These are phyloP conservation scores for Collybia sordida DNA, from an alignment of 768 basidiomycete genomes.

Conservation along the genomic window DNA sequence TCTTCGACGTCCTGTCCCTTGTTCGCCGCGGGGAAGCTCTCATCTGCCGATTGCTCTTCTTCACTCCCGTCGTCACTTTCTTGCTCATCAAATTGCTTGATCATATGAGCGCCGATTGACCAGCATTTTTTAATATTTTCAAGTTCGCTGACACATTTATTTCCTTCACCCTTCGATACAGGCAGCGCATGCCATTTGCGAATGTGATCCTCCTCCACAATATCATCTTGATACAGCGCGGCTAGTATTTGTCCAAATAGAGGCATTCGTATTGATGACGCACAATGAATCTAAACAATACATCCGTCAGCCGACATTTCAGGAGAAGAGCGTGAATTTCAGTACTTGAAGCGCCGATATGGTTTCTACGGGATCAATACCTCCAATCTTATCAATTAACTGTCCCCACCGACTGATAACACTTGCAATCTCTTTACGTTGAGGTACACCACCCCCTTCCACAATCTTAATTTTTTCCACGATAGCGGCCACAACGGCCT, in stretches of 20 bases:
- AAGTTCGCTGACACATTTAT: slow-evolving; percentile 33
- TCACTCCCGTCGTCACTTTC: slow-evolving; percentile 45
- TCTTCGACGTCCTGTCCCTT: slow-evolving; percentile 6
- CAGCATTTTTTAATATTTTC: slow-evolving; percentile 70
- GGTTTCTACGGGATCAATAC: slow-evolving; percentile 80
- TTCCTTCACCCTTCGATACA: slow-evolving; percentile 50
- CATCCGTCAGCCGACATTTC: not conserved
- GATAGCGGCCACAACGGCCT: slow-evolving; percentile 85
- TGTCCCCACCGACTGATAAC: slow-evolving; percentile 80
- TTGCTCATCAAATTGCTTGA: slow-evolving; percentile 80
- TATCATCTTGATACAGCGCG: slow-evolving; percentile 87
- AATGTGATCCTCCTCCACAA: slow-evolving; percentile 88
- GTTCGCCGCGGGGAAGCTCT: not conserved
- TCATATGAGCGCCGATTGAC: slow-evolving; percentile 70
- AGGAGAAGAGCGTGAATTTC: slow-evolving; percentile 1
- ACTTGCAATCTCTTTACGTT: slow-evolving; percentile 63
- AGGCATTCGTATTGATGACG: slow-evolving; percentile 56
- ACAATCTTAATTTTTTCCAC: slow-evolving; percentile 70
- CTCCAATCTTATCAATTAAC: slow-evolving; percentile 79
- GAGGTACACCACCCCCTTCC: slow-evolving; percentile 51
- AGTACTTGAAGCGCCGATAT: slow-evolving; percentile 75
- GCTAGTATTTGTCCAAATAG: slow-evolving; percentile 86
- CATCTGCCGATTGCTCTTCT: not conserved
- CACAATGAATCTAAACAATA: slow-evolving; percentile 57
- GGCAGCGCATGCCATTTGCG: slow-evolving; percentile 78